These are phyloP conservation scores for Osmanthus fragrans DNA, from an alignment of 257 asterid species.

Conservation along the genomic window DNA sequence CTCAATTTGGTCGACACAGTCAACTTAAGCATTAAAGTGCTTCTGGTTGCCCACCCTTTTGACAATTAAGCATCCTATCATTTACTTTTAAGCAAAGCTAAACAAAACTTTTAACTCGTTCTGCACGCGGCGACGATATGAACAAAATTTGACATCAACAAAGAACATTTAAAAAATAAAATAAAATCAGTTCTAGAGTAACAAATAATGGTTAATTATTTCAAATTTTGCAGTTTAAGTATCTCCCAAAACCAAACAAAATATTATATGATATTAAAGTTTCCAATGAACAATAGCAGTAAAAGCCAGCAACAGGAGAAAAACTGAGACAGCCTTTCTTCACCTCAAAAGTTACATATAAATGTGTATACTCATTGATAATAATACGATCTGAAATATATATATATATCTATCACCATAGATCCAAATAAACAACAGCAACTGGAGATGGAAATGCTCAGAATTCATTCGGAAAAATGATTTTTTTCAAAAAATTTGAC, in stretches of 20 bases:
- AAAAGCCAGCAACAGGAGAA: neutral
- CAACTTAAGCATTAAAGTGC: neutral
- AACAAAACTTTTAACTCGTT: neutral
- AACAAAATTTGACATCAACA: neutral
- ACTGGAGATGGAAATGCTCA: neutral
- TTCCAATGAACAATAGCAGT: neutral
- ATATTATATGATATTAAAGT: neutral
- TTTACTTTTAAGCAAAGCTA: neutral
- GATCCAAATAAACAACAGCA: neutral
- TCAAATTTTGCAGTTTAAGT: too few species aligned
- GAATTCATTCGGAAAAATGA: constrained; percentile 2
- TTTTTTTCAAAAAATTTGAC: neutral
- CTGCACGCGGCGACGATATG: neutral
- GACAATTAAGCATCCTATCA: neutral
- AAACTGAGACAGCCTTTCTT: neutral
- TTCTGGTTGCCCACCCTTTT: too few species aligned
- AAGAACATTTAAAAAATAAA: too few species aligned
- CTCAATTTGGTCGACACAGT: neutral
- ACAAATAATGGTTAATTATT: neutral
- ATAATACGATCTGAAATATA: neutral
- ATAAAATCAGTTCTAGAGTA: neutral
- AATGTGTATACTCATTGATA: neutral
- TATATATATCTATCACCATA: neutral
- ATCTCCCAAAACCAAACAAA: neutral
- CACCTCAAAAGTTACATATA: neutral